phyloP scores from a whole-genome alignment of 139 green algal species.

The Closterium sp. region DNA sequence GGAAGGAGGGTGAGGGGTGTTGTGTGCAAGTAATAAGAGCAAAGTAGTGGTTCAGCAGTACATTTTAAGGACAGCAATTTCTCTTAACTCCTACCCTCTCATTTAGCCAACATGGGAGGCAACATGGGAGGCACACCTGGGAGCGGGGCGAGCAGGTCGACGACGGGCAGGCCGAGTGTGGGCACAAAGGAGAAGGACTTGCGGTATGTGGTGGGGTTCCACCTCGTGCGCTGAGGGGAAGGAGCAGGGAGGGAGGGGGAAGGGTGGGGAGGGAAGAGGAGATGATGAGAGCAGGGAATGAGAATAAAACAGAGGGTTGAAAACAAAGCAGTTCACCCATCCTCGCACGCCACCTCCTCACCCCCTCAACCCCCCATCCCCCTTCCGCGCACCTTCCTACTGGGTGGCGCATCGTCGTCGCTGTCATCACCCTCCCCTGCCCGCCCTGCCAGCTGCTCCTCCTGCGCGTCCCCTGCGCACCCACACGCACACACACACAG shows the following conservation, averaged over 20 bases:
- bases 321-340: too few relatives aligned
- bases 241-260: background rate
- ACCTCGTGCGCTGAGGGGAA: background rate
- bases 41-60: too few relatives aligned
- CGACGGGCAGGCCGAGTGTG: background rate
- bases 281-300: too few relatives aligned
- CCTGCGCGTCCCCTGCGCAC: background rate
- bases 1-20: background rate
- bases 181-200: conserved; percentile 4
- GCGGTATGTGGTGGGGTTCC: background rate
- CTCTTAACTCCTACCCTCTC: too few relatives aligned
- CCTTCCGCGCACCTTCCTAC: background rate
- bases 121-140: background rate
- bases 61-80: too few relatives aligned
- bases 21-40: background rate
- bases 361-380: too few relatives aligned
- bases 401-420: background rate
- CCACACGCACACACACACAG: background rate
- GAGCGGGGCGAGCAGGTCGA: background rate
- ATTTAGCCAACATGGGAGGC: too few relatives aligned
- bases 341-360: background rate
- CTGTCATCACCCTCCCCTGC: background rate
- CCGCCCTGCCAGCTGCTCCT: background rate
- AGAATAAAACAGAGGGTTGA: too few relatives aligned
- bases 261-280: too few relatives aligned